Evolutionary conservation across 2,329 filamentous ascomycete species (phyloP).

Genomic region (Metarhizium brunneum): DNA sequence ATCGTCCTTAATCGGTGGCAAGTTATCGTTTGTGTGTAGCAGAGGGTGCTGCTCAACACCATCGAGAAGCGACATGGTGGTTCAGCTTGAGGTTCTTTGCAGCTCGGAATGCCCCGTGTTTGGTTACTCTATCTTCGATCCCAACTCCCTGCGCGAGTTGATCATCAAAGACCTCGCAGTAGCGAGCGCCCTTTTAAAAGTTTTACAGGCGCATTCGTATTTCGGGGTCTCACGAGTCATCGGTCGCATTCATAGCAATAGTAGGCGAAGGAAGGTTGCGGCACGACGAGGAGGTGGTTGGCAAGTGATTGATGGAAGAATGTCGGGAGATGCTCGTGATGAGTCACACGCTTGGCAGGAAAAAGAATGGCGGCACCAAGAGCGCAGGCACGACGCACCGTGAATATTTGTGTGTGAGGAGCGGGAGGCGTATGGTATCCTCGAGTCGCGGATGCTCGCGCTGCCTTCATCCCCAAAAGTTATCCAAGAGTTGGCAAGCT

Average conservation of each 20-base stretch:
- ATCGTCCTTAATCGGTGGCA: conserved; percentile 24
- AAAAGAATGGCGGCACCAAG: neutral
- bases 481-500: neutral
- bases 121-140: neutral
- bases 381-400: neutral
- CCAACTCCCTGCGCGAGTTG: neutral
- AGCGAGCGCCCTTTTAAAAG: conserved; percentile 3
- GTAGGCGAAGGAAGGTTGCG: neutral
- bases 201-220: conserved; percentile 3
- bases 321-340: neutral
- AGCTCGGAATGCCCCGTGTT: neutral
- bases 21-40: conserved; percentile 20
- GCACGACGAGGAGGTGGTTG: neutral
- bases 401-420: neutral
- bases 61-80: conserved; percentile 6
- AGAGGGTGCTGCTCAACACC: conserved; percentile 16
- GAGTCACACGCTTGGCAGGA: neutral
- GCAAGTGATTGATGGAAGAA: neutral
- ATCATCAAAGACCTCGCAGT: conserved; percentile 4
- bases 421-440: neutral
- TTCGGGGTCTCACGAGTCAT: neutral
- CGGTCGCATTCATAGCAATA: conserved; percentile 1
- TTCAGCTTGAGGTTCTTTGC: neutral
- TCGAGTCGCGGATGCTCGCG: no score
- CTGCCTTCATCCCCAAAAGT: neutral